Evolutionary conservation across 2,329 filamentous ascomycete genomes (phyloP).

Genomic region (Arthrinium phaeospermum): DNA sequence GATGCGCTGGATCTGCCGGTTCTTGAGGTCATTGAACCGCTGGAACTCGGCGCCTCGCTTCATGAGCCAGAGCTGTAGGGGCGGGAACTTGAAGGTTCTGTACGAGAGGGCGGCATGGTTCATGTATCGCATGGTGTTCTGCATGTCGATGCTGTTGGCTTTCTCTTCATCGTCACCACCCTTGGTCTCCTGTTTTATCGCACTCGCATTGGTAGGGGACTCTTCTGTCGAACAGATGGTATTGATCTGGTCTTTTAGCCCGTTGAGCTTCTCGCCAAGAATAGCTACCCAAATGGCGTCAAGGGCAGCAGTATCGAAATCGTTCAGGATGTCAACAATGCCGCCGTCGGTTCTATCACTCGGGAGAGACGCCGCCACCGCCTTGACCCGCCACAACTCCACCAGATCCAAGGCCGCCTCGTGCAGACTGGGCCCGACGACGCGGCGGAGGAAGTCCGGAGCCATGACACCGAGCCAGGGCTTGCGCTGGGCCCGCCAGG

Average conservation of each 20-base stretch:
- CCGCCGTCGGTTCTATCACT: neutral
- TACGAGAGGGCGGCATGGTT: constrained; percentile 22
- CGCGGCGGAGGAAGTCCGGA: constrained; percentile 27
- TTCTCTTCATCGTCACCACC: neutral
- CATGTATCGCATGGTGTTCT: constrained; percentile 24
- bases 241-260: neutral
- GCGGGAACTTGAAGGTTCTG: constrained; percentile 24
- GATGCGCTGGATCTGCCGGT: constrained; percentile 30
- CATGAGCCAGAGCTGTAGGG: constrained; percentile 24
- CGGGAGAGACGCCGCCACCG: neutral
- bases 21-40: constrained; percentile 27
- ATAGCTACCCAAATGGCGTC: neutral
- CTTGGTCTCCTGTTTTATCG: neutral
- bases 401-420: neutral
- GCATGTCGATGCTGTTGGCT: constrained; percentile 25
- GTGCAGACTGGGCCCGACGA: constrained; percentile 17
- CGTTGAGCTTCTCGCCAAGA: neutral
- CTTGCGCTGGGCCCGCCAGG: constrained; percentile 26
- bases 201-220: no score
- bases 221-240: no score
- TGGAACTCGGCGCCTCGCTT: constrained; percentile 26
- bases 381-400: neutral
- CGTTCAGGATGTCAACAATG: neutral
- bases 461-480: constrained; percentile 28
- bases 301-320: neutral